A percentile compares a stretch with the other conserved stretches of the same genome.
Conservation (phyloP, 805 yeast species). For the Spathaspora girioi region DNA sequence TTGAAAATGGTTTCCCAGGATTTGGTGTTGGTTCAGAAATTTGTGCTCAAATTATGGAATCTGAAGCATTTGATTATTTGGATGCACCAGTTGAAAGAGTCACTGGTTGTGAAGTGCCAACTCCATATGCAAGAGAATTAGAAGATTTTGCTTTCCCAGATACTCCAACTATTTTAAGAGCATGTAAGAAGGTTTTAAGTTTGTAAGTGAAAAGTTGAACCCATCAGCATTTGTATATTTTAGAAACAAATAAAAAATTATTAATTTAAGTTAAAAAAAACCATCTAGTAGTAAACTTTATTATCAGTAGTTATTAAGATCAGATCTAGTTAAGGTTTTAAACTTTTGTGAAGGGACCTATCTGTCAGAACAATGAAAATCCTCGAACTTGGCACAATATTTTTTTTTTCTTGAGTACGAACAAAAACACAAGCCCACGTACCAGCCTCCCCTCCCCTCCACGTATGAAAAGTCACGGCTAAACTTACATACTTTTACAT, state of each 20-base stretch:
- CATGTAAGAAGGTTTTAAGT: constrained; percentile 74
- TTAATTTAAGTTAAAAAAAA: no score
- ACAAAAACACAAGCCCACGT: no score
- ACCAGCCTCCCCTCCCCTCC: no score
- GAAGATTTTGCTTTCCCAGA: constrained; percentile 99
- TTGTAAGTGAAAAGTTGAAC: constrained; percentile 32
- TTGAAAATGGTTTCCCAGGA: constrained; percentile 97
- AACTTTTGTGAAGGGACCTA: no score
- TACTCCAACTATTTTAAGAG: constrained; percentile 83
- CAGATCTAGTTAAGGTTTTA: no score
- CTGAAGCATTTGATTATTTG: constrained; percentile 95
- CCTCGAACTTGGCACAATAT: no score
- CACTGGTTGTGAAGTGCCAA: constrained; percentile 99
- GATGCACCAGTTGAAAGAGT: constrained; percentile 99
- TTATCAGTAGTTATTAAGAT: no score
- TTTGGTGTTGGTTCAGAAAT: constrained; percentile 99
- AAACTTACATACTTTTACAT: neutral
- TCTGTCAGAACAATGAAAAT: no score
- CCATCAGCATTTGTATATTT: neutral
- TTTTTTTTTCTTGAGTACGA: no score
- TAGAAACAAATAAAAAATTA: neutral
- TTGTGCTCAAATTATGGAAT: constrained; percentile 96
- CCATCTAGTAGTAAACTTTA: no score
- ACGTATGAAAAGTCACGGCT: no score
- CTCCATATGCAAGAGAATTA: constrained; percentile 93